phyloP scores from a whole-genome alignment of 108 stramenopile genomes.

The Nannochloropsis granulata region DNA sequence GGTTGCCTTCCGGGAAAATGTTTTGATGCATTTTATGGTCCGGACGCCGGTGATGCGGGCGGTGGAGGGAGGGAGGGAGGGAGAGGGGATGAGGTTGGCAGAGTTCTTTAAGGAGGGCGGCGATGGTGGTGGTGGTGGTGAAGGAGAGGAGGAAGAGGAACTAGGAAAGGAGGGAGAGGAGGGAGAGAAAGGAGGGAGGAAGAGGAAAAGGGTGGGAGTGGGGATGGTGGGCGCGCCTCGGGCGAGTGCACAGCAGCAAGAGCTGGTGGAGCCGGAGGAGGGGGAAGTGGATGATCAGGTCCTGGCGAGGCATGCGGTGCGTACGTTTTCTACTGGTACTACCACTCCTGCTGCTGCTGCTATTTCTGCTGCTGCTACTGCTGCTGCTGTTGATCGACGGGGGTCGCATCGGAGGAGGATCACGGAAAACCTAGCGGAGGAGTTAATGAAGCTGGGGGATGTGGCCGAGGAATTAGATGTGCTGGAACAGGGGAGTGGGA shows the following conservation, averaged over 20 bases:
- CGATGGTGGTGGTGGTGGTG: neutral
- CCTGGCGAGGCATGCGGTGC: neutral
- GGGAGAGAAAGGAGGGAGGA: neutral
- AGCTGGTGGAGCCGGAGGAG: neutral
- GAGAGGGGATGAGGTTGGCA: neutral
- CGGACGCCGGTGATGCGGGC: neutral
- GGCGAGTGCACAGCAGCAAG: neutral
- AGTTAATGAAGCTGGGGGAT: neutral
- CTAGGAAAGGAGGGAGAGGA: neutral
- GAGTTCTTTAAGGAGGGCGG: neutral
- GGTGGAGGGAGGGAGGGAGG: neutral
- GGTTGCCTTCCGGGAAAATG: neutral
- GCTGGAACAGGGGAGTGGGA: neutral
- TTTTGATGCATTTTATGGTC: neutral
- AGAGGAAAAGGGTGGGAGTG: neutral
- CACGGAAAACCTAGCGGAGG: neutral
- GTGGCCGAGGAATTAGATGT: neutral
- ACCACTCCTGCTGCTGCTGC: too few relatives aligned
- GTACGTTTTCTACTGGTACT: neutral
- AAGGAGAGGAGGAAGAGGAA: neutral
- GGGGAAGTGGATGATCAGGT: neutral
- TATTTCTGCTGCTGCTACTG: too few relatives aligned
- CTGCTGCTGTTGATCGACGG: neutral
- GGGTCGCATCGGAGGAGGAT: neutral
- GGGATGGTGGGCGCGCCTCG: neutral